These are phyloP conservation scores for Aphanocladium album DNA, from an alignment of 2,329 filamentous ascomycete species.

Conservation along the genomic window DNA sequence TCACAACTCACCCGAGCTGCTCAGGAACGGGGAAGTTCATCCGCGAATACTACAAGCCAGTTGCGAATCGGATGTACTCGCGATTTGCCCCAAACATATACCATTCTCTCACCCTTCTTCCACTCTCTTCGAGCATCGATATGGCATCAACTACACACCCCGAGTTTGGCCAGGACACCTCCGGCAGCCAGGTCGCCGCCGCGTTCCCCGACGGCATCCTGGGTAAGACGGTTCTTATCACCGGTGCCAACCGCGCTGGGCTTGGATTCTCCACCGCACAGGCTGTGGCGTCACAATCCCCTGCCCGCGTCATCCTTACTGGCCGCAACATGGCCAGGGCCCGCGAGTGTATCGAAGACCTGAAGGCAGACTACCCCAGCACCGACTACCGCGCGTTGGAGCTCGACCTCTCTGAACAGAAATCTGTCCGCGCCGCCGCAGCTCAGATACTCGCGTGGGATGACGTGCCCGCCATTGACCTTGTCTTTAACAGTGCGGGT, in stretches of 20 bases:
- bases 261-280: constrained; percentile 33
- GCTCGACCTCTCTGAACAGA: constrained; percentile 35
- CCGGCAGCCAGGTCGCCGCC: constrained; percentile 17
- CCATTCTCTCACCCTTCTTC: too few species aligned
- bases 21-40: too few species aligned
- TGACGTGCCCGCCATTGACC: constrained; percentile 28
- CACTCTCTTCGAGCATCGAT: too few species aligned
- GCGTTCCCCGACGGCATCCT: constrained; percentile 21
- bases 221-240: constrained; percentile 32
- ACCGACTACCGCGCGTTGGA: constrained; percentile 28
- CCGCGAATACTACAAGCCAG: too few species aligned
- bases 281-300: constrained; percentile 22
- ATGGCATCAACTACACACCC: constrained; percentile 20
- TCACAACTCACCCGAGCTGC: too few species aligned
- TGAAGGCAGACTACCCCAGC: constrained; percentile 26
- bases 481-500: constrained; percentile 36
- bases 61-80: too few species aligned
- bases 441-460: constrained; percentile 24
- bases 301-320: constrained; percentile 34
- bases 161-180: constrained; percentile 19
- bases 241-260: constrained; percentile 30
- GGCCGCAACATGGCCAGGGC: constrained; percentile 35
- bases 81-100: not conserved
- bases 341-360: constrained; percentile 30
- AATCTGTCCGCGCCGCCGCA: constrained; percentile 34